Evolutionary conservation across 345 rosid genomes (phyloP).

Genomic region (Heritiera fomes): DNA sequence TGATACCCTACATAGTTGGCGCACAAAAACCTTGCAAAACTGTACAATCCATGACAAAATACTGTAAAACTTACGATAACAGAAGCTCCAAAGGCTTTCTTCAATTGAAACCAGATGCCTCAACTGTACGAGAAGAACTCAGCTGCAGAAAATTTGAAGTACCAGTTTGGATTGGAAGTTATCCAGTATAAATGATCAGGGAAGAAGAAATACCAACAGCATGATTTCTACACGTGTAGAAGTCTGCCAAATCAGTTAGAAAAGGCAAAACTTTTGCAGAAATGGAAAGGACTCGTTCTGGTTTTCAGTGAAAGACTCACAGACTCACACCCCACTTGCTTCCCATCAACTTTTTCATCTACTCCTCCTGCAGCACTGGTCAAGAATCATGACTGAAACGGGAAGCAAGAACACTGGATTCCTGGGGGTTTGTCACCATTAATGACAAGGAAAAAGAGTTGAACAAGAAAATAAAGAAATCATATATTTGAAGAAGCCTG

Average conservation of each 20-base stretch:
- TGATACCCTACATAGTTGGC: conserved; percentile 13
- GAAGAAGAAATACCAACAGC: conserved; percentile 41
- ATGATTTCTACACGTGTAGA: conserved; percentile 24
- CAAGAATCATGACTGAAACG: conserved; percentile 34
- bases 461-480: conserved; percentile 17
- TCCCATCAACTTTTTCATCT: conserved; percentile 14
- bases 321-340: conserved; percentile 40
- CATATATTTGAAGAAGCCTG: background rate
- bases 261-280: conserved; percentile 10
- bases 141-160: conserved; percentile 23
- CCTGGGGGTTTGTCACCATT: conserved; percentile 45
- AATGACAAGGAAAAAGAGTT: conserved; percentile 22
- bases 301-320: conserved; percentile 42
- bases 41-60: conserved; percentile 13
- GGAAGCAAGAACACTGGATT: conserved; percentile 48
- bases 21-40: background rate
- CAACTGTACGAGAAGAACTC: conserved; percentile 14
- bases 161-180: conserved; percentile 7
- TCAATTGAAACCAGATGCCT: conserved; percentile 14
- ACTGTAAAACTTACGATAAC: conserved; percentile 31
- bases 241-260: conserved; percentile 29
- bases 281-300: conserved; percentile 33
- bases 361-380: conserved; percentile 20
- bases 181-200: conserved; percentile 28
- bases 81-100: conserved; percentile 14